phyloP scores from a whole-genome alignment of 345 rosid genomes.

The Populus pruinosa region DNA sequence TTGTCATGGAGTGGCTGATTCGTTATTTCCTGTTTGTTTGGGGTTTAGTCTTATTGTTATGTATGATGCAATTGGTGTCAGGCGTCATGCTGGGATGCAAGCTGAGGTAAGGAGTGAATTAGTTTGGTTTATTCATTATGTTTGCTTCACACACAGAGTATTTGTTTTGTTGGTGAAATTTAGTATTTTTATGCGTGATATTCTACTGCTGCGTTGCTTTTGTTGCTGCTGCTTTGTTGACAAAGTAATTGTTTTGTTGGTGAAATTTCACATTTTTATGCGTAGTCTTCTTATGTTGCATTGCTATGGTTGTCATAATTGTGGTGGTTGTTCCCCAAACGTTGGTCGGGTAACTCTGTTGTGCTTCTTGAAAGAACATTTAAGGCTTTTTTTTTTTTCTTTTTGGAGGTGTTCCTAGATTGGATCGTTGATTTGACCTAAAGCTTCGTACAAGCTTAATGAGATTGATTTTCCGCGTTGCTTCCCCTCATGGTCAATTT shows the following conservation, averaged over 20 bases:
- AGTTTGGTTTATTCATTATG: not conserved
- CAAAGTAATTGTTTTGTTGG: not conserved
- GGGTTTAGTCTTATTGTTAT: slow-evolving; percentile 91
- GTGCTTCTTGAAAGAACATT: not conserved
- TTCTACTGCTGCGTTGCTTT: slow-evolving; percentile 7
- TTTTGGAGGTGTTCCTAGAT: not conserved
- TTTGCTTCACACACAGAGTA: not conserved
- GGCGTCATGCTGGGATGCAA: slow-evolving; percentile 98
- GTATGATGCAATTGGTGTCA: slow-evolving; percentile 93
- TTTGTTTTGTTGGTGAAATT: not conserved
- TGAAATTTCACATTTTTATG: not conserved
- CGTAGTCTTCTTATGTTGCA: not conserved
- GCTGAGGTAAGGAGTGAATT: slow-evolving; percentile 57
- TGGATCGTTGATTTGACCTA: not conserved
- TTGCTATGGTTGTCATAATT: not conserved
- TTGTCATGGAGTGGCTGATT: slow-evolving; percentile 85
- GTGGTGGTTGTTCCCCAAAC: not conserved
- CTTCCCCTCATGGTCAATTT: not conserved
- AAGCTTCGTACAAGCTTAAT: not conserved
- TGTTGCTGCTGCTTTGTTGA: not conserved
- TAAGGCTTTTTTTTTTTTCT: no score
- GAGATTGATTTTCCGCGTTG: not conserved
- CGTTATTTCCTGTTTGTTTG: slow-evolving; percentile 86
- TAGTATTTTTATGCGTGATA: not conserved
- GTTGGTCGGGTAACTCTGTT: not conserved